Evolutionary conservation across 129 eudicot species (phyloP).

Genomic region (Erigeron canadensis): DNA sequence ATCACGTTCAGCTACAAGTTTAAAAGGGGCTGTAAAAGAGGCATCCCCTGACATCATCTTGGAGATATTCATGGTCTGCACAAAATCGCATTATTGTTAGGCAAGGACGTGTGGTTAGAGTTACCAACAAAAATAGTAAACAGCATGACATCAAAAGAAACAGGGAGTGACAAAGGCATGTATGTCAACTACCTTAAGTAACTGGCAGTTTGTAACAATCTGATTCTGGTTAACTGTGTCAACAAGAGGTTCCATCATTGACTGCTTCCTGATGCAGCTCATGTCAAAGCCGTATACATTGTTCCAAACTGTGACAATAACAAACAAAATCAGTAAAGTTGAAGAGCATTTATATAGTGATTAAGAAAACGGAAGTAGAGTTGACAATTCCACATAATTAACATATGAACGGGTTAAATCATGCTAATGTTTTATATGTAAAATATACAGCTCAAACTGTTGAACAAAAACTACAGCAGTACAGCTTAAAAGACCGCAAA

Average conservation of each 20-base stretch:
- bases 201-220: slow-evolving; percentile 79
- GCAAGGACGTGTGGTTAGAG: background rate
- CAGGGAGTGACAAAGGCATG: background rate
- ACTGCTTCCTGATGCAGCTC: slow-evolving; percentile 93
- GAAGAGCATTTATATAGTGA: slow-evolving; percentile 9
- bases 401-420: background rate
- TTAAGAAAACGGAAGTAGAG: slow-evolving; percentile 14
- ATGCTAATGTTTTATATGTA: too few relatives aligned
- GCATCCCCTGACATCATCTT: slow-evolving; percentile 96
- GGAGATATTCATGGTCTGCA: slow-evolving; percentile 93
- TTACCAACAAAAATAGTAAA: background rate
- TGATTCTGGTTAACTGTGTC: slow-evolving; percentile 93
- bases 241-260: slow-evolving; percentile 93
- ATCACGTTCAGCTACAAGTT: slow-evolving; percentile 88
- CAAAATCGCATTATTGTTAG: slow-evolving; percentile 10
- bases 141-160: background rate
- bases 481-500: too few relatives aligned
- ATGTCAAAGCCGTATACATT: slow-evolving; percentile 94
- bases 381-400: background rate
- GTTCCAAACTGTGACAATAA: slow-evolving; percentile 73
- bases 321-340: slow-evolving; percentile 3
- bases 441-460: too few relatives aligned
- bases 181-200: slow-evolving; percentile 65
- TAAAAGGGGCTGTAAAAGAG: slow-evolving; percentile 95
- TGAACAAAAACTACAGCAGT: too few relatives aligned